These are phyloP conservation scores for Purpureocillium takamizusanense DNA, from an alignment of 2,329 filamentous ascomycete species.

Conservation along the genomic window DNA sequence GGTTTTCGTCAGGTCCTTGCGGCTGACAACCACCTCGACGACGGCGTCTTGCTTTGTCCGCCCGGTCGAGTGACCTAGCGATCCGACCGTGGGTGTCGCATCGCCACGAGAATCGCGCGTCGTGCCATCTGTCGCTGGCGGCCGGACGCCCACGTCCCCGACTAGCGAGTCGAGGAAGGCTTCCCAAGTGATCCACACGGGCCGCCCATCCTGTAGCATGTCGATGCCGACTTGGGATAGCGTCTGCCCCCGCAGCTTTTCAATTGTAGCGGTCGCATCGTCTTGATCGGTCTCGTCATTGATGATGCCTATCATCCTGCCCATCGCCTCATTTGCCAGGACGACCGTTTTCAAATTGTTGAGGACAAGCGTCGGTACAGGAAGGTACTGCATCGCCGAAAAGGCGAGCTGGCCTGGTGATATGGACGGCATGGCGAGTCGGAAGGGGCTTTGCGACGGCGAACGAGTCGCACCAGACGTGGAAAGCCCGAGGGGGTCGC, in stretches of 20 bases:
- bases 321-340: constrained; percentile 69
- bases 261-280: constrained; percentile 37
- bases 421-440: constrained; percentile 35
- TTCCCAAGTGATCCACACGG: constrained; percentile 51
- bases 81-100: constrained; percentile 25
- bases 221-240: constrained; percentile 65
- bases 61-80: constrained; percentile 12
- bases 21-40: constrained; percentile 59
- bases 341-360: constrained; percentile 61
- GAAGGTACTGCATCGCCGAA: constrained; percentile 63
- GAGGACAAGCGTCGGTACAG: constrained; percentile 61
- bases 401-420: constrained; percentile 51
- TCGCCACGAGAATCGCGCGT: constrained; percentile 17
- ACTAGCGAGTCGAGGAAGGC: constrained; percentile 46
- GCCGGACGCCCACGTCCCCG: constrained; percentile 28
- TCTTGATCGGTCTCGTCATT: constrained; percentile 28
- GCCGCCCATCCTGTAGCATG: constrained; percentile 58
- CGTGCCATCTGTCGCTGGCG: constrained; percentile 12
- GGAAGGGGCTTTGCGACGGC: constrained; percentile 26
- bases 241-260: constrained; percentile 55
- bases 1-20: constrained; percentile 32
- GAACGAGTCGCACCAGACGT: constrained; percentile 16
- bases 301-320: constrained; percentile 46
- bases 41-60: constrained; percentile 47
- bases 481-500: constrained; percentile 16